Percentiles rank a stretch among this genome's conserved stretches.
These are phyloP conservation scores for Akanthomyces lecanii DNA, from an alignment of 2,329 filamentous ascomycete genomes.

Conservation along the genomic window DNA sequence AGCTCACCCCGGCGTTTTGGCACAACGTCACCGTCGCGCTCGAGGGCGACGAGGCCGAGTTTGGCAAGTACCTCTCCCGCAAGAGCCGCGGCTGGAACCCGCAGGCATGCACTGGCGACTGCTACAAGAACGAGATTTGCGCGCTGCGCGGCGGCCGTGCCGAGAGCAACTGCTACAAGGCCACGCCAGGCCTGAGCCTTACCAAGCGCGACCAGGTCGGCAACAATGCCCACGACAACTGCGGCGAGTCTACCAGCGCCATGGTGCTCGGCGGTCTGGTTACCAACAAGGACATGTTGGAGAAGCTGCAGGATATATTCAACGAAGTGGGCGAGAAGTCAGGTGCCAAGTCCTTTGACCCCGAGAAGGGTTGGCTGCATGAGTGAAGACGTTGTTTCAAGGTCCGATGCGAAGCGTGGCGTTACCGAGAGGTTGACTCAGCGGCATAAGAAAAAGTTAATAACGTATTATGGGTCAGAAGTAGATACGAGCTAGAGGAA, in stretches of 20 bases:
- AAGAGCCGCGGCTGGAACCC: slow-evolving; percentile 44
- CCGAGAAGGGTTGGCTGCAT: neutral
- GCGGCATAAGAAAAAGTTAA: neutral
- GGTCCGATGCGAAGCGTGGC: neutral
- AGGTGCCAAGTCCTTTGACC: neutral
- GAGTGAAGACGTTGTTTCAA: neutral
- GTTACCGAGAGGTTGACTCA: neutral
- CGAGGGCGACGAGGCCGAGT: slow-evolving; percentile 38
- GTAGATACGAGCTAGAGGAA: neutral
- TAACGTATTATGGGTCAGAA: too few relatives aligned
- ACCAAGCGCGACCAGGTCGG: slow-evolving; percentile 28
- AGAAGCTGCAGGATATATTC: slow-evolving; percentile 22
- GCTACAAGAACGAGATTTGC: slow-evolving; percentile 46
- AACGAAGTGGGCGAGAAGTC: neutral
- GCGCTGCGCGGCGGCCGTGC: slow-evolving; percentile 47
- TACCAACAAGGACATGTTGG: slow-evolving; percentile 24
- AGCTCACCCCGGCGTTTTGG: slow-evolving; percentile 57
- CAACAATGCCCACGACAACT: slow-evolving; percentile 25
- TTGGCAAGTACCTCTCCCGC: slow-evolving; percentile 43
- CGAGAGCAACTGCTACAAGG: slow-evolving; percentile 47
- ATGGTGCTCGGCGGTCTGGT: slow-evolving; percentile 26
- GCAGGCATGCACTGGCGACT: slow-evolving; percentile 39
- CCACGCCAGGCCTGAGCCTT: slow-evolving; percentile 32
- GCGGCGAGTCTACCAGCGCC: slow-evolving; percentile 27
- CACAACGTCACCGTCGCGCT: slow-evolving; percentile 51